Base-by-base conservation (phyloP, 2,329 filamentous ascomycete species). In the Alternaria rosae region DNA sequence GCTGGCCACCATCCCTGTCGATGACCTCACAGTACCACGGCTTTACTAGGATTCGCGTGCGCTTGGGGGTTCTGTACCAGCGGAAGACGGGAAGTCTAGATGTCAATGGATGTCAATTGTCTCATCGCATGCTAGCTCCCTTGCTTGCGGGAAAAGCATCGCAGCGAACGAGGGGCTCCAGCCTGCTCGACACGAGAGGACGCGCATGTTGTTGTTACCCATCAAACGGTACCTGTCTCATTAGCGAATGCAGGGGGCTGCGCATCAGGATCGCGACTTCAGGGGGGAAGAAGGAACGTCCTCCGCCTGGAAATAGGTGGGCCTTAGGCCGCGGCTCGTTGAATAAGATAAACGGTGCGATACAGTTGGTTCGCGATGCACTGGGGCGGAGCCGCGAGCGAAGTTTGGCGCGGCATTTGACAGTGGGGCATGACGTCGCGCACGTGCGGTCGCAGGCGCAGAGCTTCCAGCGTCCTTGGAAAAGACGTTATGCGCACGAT, bases 1-100 rank as follows among this genome's bases (percentile, higher is more conserved):
- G 66, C 68, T 72, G 70, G 72, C 59, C 57, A 58, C 45, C 53
- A 76, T 70, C 75, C 76, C 61, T 53, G 75, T 77, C 74, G 66
- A 78, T 77, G 76, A 78, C 73, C 71, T 77, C 73, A 77, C 68
- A 58, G 52, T 38, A 54, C 35, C 64, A 52, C 23, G 44, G 42
- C 41, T 32, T 11, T 51, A 47, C 66, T 60, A 45, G 64, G 61
- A 64, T 59, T 11, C 41, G 54, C 23, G 44, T 52, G 47, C 52
- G 35, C 53, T 60, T 28, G 45, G 43, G 35, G 55, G 52, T 44
- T 61, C 57, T 12, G 59, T 42, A 45, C 30, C 41, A 64, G 57
- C 45, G 25, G 38, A 13, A 32, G 45, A 47, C 61, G 55, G 50
- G 25, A 44, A 13, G 35, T 50, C 43, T 42, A 44, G 9, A 54